Evolutionary conservation across 2,329 filamentous ascomycete genomes (phyloP), one percentile per base, ranked within the genome.

Genomic region (Neurospora crassa): DNA sequence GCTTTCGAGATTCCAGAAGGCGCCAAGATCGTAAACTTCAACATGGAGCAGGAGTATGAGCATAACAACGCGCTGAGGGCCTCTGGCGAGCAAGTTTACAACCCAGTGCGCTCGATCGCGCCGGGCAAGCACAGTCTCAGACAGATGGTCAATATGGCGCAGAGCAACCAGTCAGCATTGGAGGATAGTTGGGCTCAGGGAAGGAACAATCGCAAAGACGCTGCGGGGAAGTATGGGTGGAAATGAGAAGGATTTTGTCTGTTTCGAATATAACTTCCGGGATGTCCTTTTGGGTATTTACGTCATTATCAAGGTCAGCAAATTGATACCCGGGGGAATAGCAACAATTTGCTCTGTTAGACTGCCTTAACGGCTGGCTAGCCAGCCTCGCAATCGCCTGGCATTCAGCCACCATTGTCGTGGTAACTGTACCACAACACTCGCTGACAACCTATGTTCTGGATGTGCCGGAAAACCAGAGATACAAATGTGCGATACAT

Each of bases 111-210:
- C 69, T 84, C 90, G 2, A 91, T 97, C 78, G 90, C 92, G 34
- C 92, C 94, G 3, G 92, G 93, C 72, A 97, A 97, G 83, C 94
- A 97, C 82, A 96, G 88, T 77, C 84, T 98, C 79, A 90, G 91
- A 78, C 94, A 97, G 83, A 85, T 98, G 76, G 92, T 98, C 75
- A 93, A 89, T 80, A 91, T 91, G 73, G 94, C 92, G 37, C 89
- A 89, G 75, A 92, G 86, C 73, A 94, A 98, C 81, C 90, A 90
- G 78, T 93, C 97, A 12, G 94, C 93, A 2, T 83, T 97, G 75
- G 94, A 97, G 81, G 95, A 98, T 78, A 94, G 92, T 79, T 97
- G 97, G 83, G 93, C 93, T 24, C 85, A 90, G 75, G 92, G 93
- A 6, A 90, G 88, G 82, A 88, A 87, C 76, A 96, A 94, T 78